Evolutionary conservation across 2,329 filamentous ascomycete genomes (phyloP).

Genomic region (Corynespora cassiicola): DNA sequence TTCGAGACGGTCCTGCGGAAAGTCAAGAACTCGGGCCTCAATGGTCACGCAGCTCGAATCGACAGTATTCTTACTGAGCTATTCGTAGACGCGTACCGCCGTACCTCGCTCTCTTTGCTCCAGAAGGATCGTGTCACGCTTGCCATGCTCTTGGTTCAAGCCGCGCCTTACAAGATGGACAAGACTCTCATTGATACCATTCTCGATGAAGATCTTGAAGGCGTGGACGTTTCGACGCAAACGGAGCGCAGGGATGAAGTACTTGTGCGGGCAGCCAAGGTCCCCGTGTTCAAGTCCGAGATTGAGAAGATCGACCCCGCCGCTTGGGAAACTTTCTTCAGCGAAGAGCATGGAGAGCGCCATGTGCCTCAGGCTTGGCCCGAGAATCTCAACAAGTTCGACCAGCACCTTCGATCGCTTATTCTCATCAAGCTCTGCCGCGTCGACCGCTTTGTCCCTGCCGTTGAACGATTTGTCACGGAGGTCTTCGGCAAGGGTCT

Average conservation of each 20-base stretch:
- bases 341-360: slow-evolving; percentile 85
- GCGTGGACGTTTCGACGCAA: slow-evolving; percentile 78
- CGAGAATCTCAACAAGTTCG: slow-evolving; percentile 66
- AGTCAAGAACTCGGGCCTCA: slow-evolving; percentile 76
- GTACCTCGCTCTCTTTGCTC: slow-evolving; percentile 89
- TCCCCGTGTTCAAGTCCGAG: slow-evolving; percentile 75
- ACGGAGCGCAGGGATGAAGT: slow-evolving; percentile 70
- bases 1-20: slow-evolving; percentile 89
- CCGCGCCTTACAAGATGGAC: slow-evolving; percentile 95
- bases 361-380: slow-evolving; percentile 80
- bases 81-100: slow-evolving; percentile 89
- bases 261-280: slow-evolving; percentile 70
- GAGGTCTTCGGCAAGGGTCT: slow-evolving; percentile 84
- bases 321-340: slow-evolving; percentile 83
- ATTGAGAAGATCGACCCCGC: slow-evolving; percentile 67
- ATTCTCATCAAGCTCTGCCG: slow-evolving; percentile 93
- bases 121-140: slow-evolving; percentile 95
- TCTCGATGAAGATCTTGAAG: slow-evolving; percentile 77
- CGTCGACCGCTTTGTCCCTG: slow-evolving; percentile 91
- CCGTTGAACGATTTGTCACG: slow-evolving; percentile 87
- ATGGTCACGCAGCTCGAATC: slow-evolving; percentile 78
- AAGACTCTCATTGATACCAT: slow-evolving; percentile 86
- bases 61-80: slow-evolving; percentile 91
- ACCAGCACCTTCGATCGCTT: slow-evolving; percentile 82
- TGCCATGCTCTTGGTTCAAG: slow-evolving; percentile 93